Conservation (phyloP, 169 alveolate species). For the Eimeria tenella region DNA sequence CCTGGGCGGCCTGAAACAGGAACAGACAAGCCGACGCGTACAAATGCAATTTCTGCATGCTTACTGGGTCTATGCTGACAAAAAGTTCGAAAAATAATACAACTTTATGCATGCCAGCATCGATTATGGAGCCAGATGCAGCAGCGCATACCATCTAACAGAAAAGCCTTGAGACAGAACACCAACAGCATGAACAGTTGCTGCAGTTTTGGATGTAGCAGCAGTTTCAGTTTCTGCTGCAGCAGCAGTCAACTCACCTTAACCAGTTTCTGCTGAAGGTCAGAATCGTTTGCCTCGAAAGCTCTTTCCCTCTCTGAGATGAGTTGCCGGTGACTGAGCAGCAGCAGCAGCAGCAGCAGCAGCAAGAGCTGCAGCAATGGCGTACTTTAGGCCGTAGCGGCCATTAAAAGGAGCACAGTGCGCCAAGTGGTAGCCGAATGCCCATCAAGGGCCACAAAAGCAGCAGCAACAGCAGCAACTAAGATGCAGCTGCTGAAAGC, state of each 20-base stretch:
- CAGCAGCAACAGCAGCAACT: not conserved
- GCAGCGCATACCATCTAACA: too few species aligned
- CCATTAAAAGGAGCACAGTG: not conserved
- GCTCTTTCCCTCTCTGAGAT: slow-evolving; percentile 64
- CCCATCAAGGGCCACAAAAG: not conserved
- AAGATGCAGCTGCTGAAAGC: not conserved
- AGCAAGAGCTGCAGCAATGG: not conserved
- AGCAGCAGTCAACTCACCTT: not conserved
- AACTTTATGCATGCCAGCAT: too few species aligned
- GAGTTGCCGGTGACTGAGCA: slow-evolving; percentile 57
- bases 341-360: not conserved
- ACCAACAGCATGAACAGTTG: not conserved
- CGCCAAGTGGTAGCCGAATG: not conserved
- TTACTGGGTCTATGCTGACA: too few species aligned
- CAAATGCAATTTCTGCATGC: too few species aligned
- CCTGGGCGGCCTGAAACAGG: slow-evolving; percentile 21
- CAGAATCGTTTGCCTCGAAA: slow-evolving; percentile 65
- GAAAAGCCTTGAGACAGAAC: too few species aligned
- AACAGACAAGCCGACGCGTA: not conserved
- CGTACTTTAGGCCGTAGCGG: too few species aligned
- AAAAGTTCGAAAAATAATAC: too few species aligned
- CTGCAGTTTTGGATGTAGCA: not conserved
- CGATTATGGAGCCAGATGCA: too few species aligned
- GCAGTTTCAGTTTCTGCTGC: not conserved
- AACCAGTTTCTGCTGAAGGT: slow-evolving; percentile 69